Conservation (phyloP, 2,329 filamentous ascomycete species). For the Thyridium curvatum region DNA sequence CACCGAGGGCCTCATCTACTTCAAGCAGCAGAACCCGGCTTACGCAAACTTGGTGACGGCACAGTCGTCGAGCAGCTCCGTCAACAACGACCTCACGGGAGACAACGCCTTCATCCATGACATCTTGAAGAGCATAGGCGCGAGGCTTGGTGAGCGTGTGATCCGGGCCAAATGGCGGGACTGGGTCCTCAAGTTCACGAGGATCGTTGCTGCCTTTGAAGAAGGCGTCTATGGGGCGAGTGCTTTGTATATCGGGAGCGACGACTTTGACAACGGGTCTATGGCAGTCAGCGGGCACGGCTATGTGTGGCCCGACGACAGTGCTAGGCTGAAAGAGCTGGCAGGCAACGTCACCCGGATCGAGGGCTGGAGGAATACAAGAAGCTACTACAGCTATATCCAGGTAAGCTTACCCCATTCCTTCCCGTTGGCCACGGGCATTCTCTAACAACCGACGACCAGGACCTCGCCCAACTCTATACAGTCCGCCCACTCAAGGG, state of each 20-base stretch:
- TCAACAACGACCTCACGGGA: constrained; percentile 64
- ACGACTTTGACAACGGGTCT: constrained; percentile 46
- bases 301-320: constrained; percentile 89
- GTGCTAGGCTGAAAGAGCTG: constrained; percentile 74
- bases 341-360: constrained; percentile 88
- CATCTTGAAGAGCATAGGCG: constrained; percentile 74
- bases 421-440: no score
- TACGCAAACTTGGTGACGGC: constrained; percentile 45
- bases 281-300: constrained; percentile 66
- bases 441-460: constrained; percentile 22
- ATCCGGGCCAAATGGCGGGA: constrained; percentile 89
- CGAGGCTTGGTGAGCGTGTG: constrained; percentile 81
- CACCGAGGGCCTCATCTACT: constrained; percentile 81
- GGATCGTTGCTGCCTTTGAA: constrained; percentile 89
- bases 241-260: constrained; percentile 76
- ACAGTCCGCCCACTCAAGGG: constrained; percentile 63
- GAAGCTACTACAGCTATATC: constrained; percentile 93
- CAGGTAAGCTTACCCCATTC: no score
- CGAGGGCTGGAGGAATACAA: constrained; percentile 92
- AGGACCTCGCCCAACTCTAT: constrained; percentile 62
- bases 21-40: constrained; percentile 70
- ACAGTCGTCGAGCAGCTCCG: constrained; percentile 26
- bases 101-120: constrained; percentile 86
- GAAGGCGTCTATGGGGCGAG: constrained; percentile 92
- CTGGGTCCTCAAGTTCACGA: constrained; percentile 91